Evolutionary conservation across 768 basidiomycete species (phyloP), one percentile per base, ranked within the genome.

Genomic region (Zangia roseola): DNA sequence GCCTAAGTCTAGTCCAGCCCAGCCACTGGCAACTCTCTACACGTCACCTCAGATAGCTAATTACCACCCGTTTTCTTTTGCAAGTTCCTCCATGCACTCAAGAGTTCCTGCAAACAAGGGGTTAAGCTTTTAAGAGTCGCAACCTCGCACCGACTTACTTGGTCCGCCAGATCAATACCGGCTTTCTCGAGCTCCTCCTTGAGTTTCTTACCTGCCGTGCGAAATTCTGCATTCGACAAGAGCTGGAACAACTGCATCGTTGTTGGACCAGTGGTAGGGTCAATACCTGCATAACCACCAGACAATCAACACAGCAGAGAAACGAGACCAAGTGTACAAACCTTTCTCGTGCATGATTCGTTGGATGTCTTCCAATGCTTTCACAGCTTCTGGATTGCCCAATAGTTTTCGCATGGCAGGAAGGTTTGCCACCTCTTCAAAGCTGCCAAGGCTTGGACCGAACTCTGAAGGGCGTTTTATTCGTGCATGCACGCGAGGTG

Each of bases 101-200:
- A 59, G 16, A 78, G 67, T 31, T 81, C 78, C 82, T 83, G 53
- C 2, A 40, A 42, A 37, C 10, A 34, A 12, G 20, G 31, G 9
- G 13, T 42, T 35, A 31, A 43, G 41, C 42, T 14, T 33, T 10
- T n/a, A n/a, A n/a, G n/a, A n/a, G n/a, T n/a, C n/a, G 26, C 20
- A 13, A 20, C 16, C 19, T 37, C 36, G 20, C 20, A 14, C 14
- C 26, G 23, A 52, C 74, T 45, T 54, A 84, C 84, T 66, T 80
- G 74, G 40, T 79, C 76, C 30, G 63, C 65, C 30, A 83, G 46
- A 59, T 86, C 78, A n/a, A 88, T 61, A 6, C 83, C 86, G 19
- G 82, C 81, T 28, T 79, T 80, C 43, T 77, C 60, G 52, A 86
- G 61, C 48, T 80, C 81, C 13, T 72, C 71, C 43, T 71, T 67